Percentiles rank a stretch among this genome's conserved stretches.
Evolutionary conservation across 805 yeast genomes (phyloP).

Genomic region (Suhomyces sp.): DNA sequence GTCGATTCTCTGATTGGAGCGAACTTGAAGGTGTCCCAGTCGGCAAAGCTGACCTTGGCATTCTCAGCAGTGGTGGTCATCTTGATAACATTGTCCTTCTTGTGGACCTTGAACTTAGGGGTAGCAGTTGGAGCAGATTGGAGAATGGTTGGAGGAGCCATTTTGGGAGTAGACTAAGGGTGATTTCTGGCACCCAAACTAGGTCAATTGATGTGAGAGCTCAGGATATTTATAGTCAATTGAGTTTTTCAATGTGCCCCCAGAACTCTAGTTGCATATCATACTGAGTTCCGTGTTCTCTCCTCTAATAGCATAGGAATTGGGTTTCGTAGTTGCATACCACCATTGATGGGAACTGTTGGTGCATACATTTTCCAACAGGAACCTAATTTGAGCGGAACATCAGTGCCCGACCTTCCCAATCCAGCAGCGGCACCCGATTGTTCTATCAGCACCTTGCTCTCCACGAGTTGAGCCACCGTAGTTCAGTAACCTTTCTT

Average conservation of each 20-base stretch:
- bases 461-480: background rate
- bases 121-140: slow-evolving; percentile 20
- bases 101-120: background rate
- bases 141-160: slow-evolving; percentile 37
- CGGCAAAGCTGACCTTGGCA: slow-evolving; percentile 36
- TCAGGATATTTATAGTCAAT: slow-evolving; percentile 3
- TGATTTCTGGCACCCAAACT: too few species aligned
- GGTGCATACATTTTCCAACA: slow-evolving; percentile 2
- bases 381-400: too few species aligned
- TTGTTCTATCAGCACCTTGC: background rate
- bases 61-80: slow-evolving; percentile 21
- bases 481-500: too few species aligned
- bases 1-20: slow-evolving; percentile 76
- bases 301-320: too few species aligned
- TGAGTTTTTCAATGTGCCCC: too few species aligned
- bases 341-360: background rate
- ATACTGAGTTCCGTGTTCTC: too few species aligned
- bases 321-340: background rate
- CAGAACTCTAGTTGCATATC: too few species aligned
- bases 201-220: too few species aligned
- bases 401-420: too few species aligned
- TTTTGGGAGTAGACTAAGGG: too few species aligned
- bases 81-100: slow-evolving; percentile 6
- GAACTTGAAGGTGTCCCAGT: slow-evolving; percentile 69
- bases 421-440: too few species aligned